Base-by-base conservation (phyloP, 345 rosid genomes). In the Kernera saxatilis region DNA sequence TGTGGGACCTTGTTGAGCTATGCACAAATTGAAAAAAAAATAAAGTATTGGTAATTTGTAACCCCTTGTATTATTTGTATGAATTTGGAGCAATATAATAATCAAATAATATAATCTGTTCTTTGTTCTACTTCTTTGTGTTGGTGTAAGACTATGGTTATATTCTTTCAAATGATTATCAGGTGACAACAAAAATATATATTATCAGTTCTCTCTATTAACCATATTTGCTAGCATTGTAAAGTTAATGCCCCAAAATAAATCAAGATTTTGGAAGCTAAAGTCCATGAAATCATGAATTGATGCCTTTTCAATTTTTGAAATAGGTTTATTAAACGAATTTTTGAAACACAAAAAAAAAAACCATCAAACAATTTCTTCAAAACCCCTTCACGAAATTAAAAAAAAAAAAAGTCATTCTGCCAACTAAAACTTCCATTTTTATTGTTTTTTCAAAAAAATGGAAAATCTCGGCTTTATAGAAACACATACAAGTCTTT, bases 1-100 rank as follows among this genome's bases (percentile, higher is more conserved):
- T 71, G 90, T 80, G 89, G 97, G 93, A 65, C 90, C 85, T 78
- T 67, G 69, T 64, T 80, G 78, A 68, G 63, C 32, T 52, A 41
- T 79, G 69, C 54, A 36, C 75, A 67, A 73, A 58, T 67, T 74
- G 64, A 52, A 74, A 63, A 54, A 79, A 30, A 62, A 70, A 49
- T 23, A 58, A 41, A 70, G 65, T 41, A 33, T 54, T 59, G 37
- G 77, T 41, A 60, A 62, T 69, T 62, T 75, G 43, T 52, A 19
- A 40, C 15, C 48, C 15, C 36, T 67, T 51, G 64, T 68, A 68
- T 41, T 53, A 19, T 53, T 63, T 63, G 39, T 52, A 60, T 68
- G 69, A 33, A 21, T 51, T 51, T 15, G 40, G 67, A 37, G 11
- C 48, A 5, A 11, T 40, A 26, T 37, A 50, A 50, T 39, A 50